A percentile compares a stretch with the other conserved stretches of the same genome.
phyloP scores from a whole-genome alignment of 345 rosid species.

The Rhodamnia argentea region DNA sequence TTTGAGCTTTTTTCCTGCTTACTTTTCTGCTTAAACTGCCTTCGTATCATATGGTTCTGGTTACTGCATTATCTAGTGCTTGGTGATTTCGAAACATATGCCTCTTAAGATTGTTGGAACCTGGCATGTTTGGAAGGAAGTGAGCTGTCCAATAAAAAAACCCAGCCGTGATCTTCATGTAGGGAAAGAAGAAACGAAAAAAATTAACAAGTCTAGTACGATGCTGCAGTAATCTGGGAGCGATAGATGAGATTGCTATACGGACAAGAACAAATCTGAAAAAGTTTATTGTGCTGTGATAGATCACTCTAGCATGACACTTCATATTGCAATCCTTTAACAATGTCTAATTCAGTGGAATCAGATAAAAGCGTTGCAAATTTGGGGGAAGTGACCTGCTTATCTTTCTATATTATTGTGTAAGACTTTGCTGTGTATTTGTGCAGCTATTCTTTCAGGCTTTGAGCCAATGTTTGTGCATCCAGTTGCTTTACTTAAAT shows the following conservation, averaged over 20 bases:
- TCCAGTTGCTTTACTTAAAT: not conserved
- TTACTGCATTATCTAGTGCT: not conserved
- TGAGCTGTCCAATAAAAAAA: not conserved
- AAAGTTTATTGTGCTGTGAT: not conserved
- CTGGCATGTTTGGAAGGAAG: not conserved
- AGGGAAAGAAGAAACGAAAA: not conserved
- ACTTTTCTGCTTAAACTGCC: not conserved
- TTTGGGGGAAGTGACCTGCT: not conserved
- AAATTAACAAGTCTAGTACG: not conserved
- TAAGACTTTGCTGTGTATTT: not conserved
- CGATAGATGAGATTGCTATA: not conserved
- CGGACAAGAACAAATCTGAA: not conserved
- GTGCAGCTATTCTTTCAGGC: not conserved
- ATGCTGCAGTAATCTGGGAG: not conserved
- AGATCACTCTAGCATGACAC: not conserved
- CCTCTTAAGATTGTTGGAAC: not conserved
- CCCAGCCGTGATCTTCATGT: not conserved
- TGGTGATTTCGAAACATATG: not conserved
- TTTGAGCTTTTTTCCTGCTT: not conserved
- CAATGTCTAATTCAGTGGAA: not conserved
- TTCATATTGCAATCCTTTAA: not conserved
- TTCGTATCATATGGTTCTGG: not conserved
- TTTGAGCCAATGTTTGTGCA: not conserved
- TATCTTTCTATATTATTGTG: not conserved
- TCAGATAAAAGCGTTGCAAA: not conserved